Percentiles rank a stretch among this genome's conserved stretches.
Evolutionary conservation across 805 yeast genomes (phyloP).

Genomic region (Nakazawaea anatomiae): DNA sequence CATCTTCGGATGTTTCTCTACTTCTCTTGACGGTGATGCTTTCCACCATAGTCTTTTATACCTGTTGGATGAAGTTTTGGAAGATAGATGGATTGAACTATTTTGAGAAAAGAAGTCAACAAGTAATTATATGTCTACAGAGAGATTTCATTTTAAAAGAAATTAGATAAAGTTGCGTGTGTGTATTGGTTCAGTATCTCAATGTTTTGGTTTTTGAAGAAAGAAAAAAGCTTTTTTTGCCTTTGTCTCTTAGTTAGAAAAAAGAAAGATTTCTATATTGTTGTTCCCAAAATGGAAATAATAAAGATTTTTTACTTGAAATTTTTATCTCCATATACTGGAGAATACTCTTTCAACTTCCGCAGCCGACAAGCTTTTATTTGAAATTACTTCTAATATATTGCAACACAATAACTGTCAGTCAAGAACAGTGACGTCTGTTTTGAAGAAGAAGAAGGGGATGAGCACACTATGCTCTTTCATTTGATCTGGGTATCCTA

Average conservation of each 20-base stretch:
- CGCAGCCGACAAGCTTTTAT: neutral
- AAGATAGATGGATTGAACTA: neutral
- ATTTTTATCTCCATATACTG: neutral
- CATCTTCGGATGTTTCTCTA: slow-evolving; percentile 10
- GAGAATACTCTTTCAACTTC: neutral
- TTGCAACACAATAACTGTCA: too few species aligned
- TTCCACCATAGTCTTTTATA: slow-evolving; percentile 21
- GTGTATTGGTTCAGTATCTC: too few species aligned
- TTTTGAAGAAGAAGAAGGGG: too few species aligned
- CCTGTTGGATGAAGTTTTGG: neutral
- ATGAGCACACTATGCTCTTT: too few species aligned
- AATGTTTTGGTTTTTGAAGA: too few species aligned
- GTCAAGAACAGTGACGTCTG: too few species aligned
- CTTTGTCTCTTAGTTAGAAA: neutral
- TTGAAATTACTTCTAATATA: neutral
- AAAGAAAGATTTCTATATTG: neutral
- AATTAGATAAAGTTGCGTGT: too few species aligned
- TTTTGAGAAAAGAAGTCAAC: neutral
- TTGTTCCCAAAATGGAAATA: neutral
- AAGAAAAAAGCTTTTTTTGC: neutral
- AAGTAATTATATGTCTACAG: too few species aligned
- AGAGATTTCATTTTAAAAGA: too few species aligned
- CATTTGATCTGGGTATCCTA: too few species aligned
- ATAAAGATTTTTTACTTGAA: neutral
- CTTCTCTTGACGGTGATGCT: slow-evolving; percentile 20